These are phyloP conservation scores for Grifola frondosa DNA, from an alignment of 1,284 basidiomycete species.

Conservation along the genomic window DNA sequence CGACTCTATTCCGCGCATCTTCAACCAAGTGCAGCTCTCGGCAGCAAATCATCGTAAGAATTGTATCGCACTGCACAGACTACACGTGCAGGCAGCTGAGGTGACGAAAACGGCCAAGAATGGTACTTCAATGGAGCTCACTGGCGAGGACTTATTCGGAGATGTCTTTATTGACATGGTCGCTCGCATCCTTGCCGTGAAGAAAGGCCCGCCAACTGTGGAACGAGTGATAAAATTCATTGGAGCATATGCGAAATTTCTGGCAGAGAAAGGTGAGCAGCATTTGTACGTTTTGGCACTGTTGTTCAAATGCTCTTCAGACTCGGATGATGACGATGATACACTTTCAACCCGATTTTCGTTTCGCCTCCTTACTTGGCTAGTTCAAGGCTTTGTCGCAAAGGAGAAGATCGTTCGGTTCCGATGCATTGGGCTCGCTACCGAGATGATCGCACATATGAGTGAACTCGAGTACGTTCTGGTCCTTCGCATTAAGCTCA, in stretches of 20 bases:
- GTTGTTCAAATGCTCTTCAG: background rate
- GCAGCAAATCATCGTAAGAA: conserved; percentile 88
- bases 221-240: conserved; percentile 66
- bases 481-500: background rate
- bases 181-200: background rate
- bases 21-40: conserved; percentile 79
- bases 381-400: conserved; percentile 81
- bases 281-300: background rate
- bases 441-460: conserved; percentile 74
- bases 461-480: conserved; percentile 78
- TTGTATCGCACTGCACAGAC: conserved; percentile 76
- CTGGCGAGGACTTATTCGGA: conserved; percentile 80
- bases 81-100: conserved; percentile 63
- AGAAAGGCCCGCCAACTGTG: conserved; percentile 1
- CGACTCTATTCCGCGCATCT: too few relatives aligned
- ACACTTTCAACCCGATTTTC: conserved; percentile 73
- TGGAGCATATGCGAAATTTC: conserved; percentile 74
- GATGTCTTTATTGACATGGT: conserved; percentile 40
- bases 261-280: conserved; percentile 69
- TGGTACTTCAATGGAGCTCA: conserved; percentile 50
- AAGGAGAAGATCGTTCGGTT: conserved; percentile 88
- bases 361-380: conserved; percentile 68
- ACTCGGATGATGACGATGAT: conserved; percentile 61
- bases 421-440: conserved; percentile 71
- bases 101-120: conserved; percentile 51